phyloP scores from a whole-genome alignment of 148 eudicot species.

The Oxyria digyna region DNA sequence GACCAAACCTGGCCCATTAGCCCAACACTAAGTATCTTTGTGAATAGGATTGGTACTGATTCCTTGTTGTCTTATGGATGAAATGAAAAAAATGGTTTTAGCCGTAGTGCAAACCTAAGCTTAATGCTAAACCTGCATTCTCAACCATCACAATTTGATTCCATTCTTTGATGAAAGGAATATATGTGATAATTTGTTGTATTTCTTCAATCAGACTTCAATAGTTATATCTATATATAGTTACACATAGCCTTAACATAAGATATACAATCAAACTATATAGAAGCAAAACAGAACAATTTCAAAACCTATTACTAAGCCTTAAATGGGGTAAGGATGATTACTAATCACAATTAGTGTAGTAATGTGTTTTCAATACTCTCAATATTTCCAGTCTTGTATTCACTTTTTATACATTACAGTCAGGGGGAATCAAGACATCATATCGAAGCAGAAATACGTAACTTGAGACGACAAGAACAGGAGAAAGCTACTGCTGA shows the following conservation, averaged over 20 bases:
- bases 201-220: neutral
- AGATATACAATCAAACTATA: neutral
- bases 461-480: conserved; percentile 82
- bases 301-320: too few relatives aligned
- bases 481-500: conserved; percentile 62
- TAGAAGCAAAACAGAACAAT: neutral
- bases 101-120: neutral
- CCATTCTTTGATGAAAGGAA: neutral
- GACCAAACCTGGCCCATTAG: too few relatives aligned
- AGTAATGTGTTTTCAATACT: too few relatives aligned
- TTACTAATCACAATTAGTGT: too few relatives aligned
- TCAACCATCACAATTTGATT: neutral
- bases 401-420: neutral
- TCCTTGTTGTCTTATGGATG: too few relatives aligned
- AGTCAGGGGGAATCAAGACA: conserved; percentile 72
- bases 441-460: conserved; percentile 45
- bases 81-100: neutral
- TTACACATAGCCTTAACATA: neutral
- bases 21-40: too few relatives aligned
- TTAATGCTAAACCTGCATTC: neutral
- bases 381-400: too few relatives aligned
- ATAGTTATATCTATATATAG: neutral
- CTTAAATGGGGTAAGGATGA: neutral
- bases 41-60: too few relatives aligned
- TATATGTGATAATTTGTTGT: neutral